Conservation (phyloP, 1,139 yeast species). For the Kodamaea sp. region DNA sequence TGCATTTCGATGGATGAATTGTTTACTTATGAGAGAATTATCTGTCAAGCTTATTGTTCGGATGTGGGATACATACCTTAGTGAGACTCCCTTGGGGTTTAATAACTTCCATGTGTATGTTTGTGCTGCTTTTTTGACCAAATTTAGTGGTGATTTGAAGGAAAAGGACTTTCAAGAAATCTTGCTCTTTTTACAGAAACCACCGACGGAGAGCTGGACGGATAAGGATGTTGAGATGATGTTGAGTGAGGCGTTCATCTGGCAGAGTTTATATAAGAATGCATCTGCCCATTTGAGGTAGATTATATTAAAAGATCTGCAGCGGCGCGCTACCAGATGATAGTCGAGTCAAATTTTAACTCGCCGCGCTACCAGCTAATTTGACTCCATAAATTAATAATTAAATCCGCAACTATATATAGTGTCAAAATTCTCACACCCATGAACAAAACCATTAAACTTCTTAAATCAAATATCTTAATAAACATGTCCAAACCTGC, state of each 20-base stretch:
- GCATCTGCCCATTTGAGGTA: constrained; percentile 74
- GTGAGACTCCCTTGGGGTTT: constrained; percentile 86
- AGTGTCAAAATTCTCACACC: not conserved
- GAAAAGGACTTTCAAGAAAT: constrained; percentile 94
- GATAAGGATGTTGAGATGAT: constrained; percentile 88
- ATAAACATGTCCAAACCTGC: constrained; percentile 36
- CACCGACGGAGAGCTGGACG: constrained; percentile 83
- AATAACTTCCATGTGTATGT: constrained; percentile 94
- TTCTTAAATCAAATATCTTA: not conserved
- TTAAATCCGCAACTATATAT: not conserved
- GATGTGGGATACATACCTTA: constrained; percentile 97
- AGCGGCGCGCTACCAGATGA: not conserved
- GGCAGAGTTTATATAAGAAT: constrained; percentile 90
- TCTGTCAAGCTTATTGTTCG: constrained; percentile 74
- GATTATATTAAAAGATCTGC: not conserved
- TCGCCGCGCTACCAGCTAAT: constrained; percentile 3
- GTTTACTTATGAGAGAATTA: constrained; percentile 90
- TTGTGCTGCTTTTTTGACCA: constrained; percentile 94
- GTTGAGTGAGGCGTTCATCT: constrained; percentile 91
- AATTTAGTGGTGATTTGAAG: constrained; percentile 74
- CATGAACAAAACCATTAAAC: not conserved
- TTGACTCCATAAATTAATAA: not conserved
- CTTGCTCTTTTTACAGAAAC: constrained; percentile 80
- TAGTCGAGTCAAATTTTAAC: constrained; percentile 1
- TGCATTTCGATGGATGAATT: constrained; percentile 98